A percentile compares a stretch with the other conserved stretches of the same genome.
Conservation (phyloP, 1,139 yeast species). For the Yarrowia galli region DNA sequence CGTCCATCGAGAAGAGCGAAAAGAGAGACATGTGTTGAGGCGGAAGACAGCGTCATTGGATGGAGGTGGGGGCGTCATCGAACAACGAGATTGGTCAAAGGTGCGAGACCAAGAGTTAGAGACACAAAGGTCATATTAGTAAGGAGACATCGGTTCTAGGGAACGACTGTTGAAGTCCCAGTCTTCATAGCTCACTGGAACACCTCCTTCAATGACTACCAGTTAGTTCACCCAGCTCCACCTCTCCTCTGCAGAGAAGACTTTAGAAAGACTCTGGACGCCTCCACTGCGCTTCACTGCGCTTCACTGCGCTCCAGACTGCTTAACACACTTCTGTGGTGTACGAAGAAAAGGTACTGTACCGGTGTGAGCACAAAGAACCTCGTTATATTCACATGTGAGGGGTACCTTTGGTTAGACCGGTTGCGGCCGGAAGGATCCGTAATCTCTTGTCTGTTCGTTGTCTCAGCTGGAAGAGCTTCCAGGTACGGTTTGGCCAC, state of each 20-base stretch:
- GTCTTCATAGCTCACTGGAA: no score
- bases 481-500: background rate
- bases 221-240: background rate
- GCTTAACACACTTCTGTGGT: background rate
- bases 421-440: background rate
- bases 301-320: no score
- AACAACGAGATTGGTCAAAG: no score
- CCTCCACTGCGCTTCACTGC: no score
- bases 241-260: background rate
- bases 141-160: background rate
- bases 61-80: no score
- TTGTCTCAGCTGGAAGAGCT: background rate
- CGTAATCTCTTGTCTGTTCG: no score
- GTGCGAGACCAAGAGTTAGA: no score
- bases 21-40: constrained; percentile 16
- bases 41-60: constrained; percentile 7
- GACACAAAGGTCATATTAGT: no score
- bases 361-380: no score
- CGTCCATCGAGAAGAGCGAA: background rate
- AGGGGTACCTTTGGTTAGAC: constrained; percentile 3
- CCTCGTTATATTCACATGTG: constrained; percentile 2
- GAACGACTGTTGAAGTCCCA: no score
- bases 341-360: background rate
- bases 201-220: background rate
- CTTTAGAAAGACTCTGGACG: background rate